These are phyloP conservation scores for Eruca vesicaria DNA, from an alignment of 441 rosid genomes.

Conservation along the genomic window DNA sequence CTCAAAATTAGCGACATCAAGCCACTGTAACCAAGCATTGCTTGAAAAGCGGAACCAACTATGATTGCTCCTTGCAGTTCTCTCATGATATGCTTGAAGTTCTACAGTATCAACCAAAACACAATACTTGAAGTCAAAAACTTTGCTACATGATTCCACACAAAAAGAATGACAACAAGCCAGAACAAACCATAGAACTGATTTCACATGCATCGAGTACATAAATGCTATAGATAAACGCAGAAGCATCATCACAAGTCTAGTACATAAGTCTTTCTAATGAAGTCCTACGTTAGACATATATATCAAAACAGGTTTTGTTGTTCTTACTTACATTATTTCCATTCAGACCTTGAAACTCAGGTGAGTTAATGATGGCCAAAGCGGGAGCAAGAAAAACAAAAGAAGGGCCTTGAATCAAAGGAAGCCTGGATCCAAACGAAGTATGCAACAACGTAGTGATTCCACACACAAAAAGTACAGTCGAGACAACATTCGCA, in stretches of 20 bases:
- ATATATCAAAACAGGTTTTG: neutral
- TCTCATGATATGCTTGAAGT: constrained; percentile 94
- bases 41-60: constrained; percentile 83
- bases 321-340: constrained; percentile 53
- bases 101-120: constrained; percentile 46
- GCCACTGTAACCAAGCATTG: constrained; percentile 87
- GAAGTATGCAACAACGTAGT: constrained; percentile 87
- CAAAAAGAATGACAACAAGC: neutral
- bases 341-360: constrained; percentile 80
- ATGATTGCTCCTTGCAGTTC: constrained; percentile 89
- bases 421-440: constrained; percentile 91
- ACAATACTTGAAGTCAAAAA: neutral
- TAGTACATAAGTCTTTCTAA: neutral
- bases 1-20: constrained; percentile 76
- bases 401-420: constrained; percentile 95
- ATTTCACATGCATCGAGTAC: neutral
- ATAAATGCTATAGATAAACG: neutral
- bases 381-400: constrained; percentile 89
- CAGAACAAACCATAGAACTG: neutral
- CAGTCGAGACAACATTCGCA: constrained; percentile 79
- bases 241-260: neutral
- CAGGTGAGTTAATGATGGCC: constrained; percentile 86
- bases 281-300: neutral
- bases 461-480: constrained; percentile 82
- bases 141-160: neutral